Evolutionary conservation across 768 basidiomycete species (phyloP).

Genomic region (Russula brevipes): DNA sequence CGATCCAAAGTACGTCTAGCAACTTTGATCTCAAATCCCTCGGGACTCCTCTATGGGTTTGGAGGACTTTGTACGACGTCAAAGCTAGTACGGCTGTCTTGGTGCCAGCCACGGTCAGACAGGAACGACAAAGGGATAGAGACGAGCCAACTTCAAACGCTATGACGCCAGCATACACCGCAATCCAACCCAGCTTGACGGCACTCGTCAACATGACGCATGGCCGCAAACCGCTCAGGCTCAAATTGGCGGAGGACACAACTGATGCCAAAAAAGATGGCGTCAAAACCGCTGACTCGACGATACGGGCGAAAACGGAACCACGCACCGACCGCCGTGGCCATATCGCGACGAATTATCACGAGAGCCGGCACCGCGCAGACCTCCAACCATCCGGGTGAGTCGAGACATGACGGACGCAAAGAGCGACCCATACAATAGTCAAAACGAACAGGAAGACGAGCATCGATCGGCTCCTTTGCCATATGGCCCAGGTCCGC

Average conservation of each 20-base stretch:
- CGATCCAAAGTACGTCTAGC: constrained; percentile 19
- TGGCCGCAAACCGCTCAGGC: not conserved
- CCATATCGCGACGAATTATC: not conserved
- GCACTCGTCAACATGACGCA: constrained; percentile 4
- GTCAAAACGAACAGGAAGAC: not conserved
- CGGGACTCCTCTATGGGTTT: not conserved
- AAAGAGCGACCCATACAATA: not conserved
- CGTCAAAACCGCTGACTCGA: too few species aligned
- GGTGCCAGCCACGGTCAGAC: not conserved
- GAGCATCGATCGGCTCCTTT: constrained; percentile 22
- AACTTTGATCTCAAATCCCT: constrained; percentile 1
- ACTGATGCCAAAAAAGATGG: not conserved
- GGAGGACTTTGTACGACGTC: constrained; percentile 13
- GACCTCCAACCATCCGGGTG: constrained; percentile 1
- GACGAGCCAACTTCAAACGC: constrained; percentile 15
- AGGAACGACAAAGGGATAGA: not conserved
- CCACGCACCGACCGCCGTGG: constrained; percentile 1
- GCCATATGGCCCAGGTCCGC: constrained; percentile 32
- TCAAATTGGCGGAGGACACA: not conserved
- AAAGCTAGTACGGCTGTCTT: constrained; percentile 9
- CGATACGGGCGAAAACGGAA: not conserved
- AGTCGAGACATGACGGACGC: not conserved
- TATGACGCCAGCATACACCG: not conserved
- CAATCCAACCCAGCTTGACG: constrained; percentile 5
- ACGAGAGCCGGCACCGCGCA: not conserved